Conservation (phyloP, 176 grass and related monocot species). For the Elymus sibiricus region DNA sequence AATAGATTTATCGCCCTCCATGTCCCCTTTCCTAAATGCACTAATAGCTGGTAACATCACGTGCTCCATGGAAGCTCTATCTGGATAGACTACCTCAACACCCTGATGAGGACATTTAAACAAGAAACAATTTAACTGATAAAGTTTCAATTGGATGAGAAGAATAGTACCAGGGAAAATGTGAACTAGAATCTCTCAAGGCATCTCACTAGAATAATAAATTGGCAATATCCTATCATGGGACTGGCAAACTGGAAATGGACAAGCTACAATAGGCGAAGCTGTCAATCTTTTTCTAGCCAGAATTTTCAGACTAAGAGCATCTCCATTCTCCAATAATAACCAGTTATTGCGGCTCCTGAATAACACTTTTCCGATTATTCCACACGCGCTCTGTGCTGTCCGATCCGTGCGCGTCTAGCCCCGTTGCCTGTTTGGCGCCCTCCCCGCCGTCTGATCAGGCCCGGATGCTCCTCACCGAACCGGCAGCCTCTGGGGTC, state of each 20-base stretch:
- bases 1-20: slow-evolving; percentile 63
- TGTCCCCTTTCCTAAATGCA: slow-evolving; percentile 67
- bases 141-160: not conserved
- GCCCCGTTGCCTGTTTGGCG: too few species aligned
- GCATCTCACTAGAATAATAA: slow-evolving; percentile 10
- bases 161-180: not conserved
- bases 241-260: slow-evolving; percentile 18
- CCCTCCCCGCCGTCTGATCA: too few species aligned
- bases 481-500: too few species aligned
- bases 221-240: slow-evolving; percentile 1
- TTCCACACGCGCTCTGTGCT: too few species aligned
- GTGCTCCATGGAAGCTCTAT: slow-evolving; percentile 73
- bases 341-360: too few species aligned
- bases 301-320: slow-evolving; percentile 27
- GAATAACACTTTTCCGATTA: too few species aligned
- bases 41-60: slow-evolving; percentile 45
- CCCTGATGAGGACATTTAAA: slow-evolving; percentile 40
- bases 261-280: slow-evolving; percentile 23
- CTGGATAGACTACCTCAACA: slow-evolving; percentile 66
- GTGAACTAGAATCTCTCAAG: slow-evolving; percentile 23
- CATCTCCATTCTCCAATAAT: too few species aligned
- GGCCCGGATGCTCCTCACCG: too few species aligned
- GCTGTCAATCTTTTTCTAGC: slow-evolving; percentile 21
- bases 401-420: too few species aligned
- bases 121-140: slow-evolving; percentile 2